Conservation (phyloP, 768 basidiomycete genomes). For the Tylopilus sp. region DNA sequence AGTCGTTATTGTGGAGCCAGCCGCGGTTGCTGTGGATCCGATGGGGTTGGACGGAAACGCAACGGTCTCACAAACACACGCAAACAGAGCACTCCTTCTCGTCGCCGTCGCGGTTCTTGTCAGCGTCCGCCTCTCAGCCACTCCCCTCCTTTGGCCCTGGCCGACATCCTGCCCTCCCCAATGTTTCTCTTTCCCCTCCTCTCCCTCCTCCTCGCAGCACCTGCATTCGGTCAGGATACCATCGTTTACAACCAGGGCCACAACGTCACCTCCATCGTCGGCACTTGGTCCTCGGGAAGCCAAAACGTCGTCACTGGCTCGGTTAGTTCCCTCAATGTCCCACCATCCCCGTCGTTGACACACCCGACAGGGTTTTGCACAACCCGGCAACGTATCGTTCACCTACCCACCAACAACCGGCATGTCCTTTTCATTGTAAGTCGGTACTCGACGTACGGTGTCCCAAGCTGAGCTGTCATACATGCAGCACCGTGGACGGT, state of each 20-base stretch:
- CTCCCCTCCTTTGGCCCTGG: too few relatives aligned
- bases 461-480: background rate
- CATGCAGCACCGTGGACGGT: constrained; percentile 58
- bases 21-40: background rate
- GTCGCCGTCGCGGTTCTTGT: constrained; percentile 23
- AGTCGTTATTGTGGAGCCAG: background rate
- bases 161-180: constrained; percentile 3
- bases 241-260: constrained; percentile 45
- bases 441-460: background rate
- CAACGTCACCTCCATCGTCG: constrained; percentile 68
- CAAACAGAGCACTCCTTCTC: constrained; percentile 22
- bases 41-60: background rate
- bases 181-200: constrained; percentile 25
- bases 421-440: constrained; percentile 87
- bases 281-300: constrained; percentile 87
- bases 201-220: constrained; percentile 22
- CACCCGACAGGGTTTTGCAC: constrained; percentile 66
- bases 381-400: constrained; percentile 80
- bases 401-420: constrained; percentile 83
- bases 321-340: constrained; percentile 47
- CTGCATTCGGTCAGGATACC: constrained; percentile 31
- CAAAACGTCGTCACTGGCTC: constrained; percentile 74
- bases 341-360: background rate
- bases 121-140: constrained; percentile 13
- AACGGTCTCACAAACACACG: constrained; percentile 19